These are phyloP conservation scores for Cyclotella cryptica DNA, from an alignment of 108 stramenopile species.

Conservation along the genomic window DNA sequence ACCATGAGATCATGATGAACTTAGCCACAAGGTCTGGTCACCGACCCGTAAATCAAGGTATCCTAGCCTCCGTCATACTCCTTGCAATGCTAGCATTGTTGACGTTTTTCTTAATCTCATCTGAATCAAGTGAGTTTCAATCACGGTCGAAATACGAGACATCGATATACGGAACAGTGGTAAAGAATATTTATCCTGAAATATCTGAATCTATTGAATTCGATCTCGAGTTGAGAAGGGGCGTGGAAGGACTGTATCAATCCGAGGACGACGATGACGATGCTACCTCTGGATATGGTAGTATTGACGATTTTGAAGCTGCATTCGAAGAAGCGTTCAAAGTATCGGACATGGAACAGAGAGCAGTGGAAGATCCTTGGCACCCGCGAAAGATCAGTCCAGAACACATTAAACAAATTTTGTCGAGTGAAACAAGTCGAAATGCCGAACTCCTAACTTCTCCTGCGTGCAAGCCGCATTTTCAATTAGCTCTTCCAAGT, in stretches of 20 bases:
- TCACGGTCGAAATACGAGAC: background rate
- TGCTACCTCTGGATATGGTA: background rate
- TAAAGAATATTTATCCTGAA: constrained; percentile 1
- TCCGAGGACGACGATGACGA: background rate
- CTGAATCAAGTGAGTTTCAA: background rate
- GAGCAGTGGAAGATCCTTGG: background rate
- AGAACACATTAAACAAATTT: background rate
- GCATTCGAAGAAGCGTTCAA: background rate
- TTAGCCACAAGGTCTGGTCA: background rate
- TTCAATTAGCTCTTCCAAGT: constrained; percentile 25
- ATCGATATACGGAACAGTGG: background rate
- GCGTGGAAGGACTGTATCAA: background rate
- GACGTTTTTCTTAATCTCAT: background rate
- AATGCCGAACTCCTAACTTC: constrained; percentile 9
- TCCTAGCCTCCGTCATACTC: background rate
- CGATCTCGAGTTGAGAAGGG: constrained; percentile 3
- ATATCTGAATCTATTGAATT: background rate
- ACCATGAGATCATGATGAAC: background rate
- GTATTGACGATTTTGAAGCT: background rate
- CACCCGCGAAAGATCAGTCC: background rate
- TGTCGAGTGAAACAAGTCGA: background rate
- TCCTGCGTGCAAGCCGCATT: constrained; percentile 50
- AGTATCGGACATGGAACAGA: background rate
- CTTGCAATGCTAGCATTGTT: constrained; percentile 3
- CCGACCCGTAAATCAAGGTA: background rate